Base-by-base conservation (phyloP, 139 green algal genomes). In the Choricystis sp. region DNA sequence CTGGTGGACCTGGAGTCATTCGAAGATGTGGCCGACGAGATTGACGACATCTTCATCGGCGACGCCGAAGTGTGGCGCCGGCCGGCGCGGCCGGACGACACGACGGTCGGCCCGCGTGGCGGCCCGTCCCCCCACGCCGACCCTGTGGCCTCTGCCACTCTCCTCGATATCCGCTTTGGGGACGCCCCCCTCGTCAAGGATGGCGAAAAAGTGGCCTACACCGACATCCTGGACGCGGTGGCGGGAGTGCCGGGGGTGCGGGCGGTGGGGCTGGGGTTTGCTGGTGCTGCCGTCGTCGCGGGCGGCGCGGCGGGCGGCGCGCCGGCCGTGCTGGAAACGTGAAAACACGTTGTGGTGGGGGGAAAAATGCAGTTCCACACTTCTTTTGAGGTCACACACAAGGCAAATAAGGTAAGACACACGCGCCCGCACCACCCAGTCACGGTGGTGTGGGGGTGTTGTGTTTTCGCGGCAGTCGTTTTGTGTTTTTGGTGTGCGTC, bases 21-120 rank as follows among this genome's bases (percentile, higher is more conserved):
- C 84, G 86, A 94, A 67, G 84, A 85, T 27, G 57, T 29, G 19
- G 85, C 74, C 19, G 87, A 94, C 67, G 81, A 83, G 30, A 61
- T 94, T 49, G 86, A 94, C 61, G 79, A 89, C 60, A 77, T 86
- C 3, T 92, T 94, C 60, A 62, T 94, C 14, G 83, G 79, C 0
- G 85, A 94, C 59, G 87, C 87, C 4, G 86, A 94, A 66, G 71
- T 94, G 26, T 90, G 84, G 82, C 81, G 76, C n/a, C 72, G 48
- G 56, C 29, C 28, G 5, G 58, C 5, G 29, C 24, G 14, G 29
- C 16, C 16, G 22, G 23, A 55, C 0, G 40, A 64, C 28, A 63
- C 59, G 29, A 57, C 68, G 24, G 64, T 60, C 16, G 65, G 69
- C 25, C 75, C 77, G 0, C 68, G 77, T 5, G 77, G 70, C 26